A percentile compares a stretch with the other conserved stretches of the same genome.
Conservation (phyloP, 495 filamentous ascomycete species). For the Trichocladium uniseriatum region DNA sequence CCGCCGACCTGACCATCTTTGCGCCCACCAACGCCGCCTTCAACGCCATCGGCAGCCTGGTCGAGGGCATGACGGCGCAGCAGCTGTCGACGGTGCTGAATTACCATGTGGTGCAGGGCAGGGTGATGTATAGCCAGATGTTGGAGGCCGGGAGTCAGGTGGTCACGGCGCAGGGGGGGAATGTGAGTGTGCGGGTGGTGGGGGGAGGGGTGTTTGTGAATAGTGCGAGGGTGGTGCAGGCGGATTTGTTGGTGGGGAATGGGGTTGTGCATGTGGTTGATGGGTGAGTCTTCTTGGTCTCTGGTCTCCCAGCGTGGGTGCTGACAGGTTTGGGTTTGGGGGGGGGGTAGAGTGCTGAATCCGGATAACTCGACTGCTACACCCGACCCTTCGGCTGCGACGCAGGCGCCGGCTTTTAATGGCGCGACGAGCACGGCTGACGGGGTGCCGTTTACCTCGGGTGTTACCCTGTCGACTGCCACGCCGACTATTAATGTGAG, state of each 20-base stretch:
- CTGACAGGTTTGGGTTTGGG: background rate
- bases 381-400: constrained; percentile 36
- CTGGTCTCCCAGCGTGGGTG: background rate
- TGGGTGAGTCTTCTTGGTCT: constrained; percentile 27
- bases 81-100: constrained; percentile 42
- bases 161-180: constrained; percentile 36
- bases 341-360: constrained; percentile 46
- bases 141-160: constrained; percentile 33
- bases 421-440: constrained; percentile 34
- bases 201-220: constrained; percentile 37
- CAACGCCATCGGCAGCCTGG: constrained; percentile 42
- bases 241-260: constrained; percentile 53
- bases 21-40: constrained; percentile 51
- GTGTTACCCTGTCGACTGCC: constrained; percentile 21
- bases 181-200: constrained; percentile 42
- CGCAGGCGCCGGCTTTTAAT: constrained; percentile 43
- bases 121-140: constrained; percentile 41
- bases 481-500: background rate
- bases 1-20: constrained; percentile 53
- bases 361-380: constrained; percentile 41
- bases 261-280: constrained; percentile 63
- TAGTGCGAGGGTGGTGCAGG: constrained; percentile 26
- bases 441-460: constrained; percentile 40
- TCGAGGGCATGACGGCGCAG: constrained; percentile 36
- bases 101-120: constrained; percentile 51